Evolutionary conservation across 2,329 filamentous ascomycete genomes (phyloP), one percentile per base, ranked within the genome.

Genomic region (Grosmannia serpens): DNA sequence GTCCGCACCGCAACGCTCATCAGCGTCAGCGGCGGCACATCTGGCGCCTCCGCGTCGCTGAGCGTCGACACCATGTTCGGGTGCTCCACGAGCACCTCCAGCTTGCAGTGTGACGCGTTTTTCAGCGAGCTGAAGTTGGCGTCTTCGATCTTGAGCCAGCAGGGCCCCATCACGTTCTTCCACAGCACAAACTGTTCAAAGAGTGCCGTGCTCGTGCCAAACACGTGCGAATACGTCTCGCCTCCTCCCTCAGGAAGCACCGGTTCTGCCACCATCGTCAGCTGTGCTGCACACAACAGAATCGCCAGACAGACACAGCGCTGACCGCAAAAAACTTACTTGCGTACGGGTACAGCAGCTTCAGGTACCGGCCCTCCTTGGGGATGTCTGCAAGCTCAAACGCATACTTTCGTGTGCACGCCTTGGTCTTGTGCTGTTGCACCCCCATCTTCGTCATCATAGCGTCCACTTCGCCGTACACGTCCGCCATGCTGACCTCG

Each of bases 161-260:
- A 97, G 33, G 94, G 94, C 1, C 94, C 94, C 92, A 96, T 99
- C 65, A 99, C 89, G 68, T 96, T 95, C 75, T 96, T 97, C 88
- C 91, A 96, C 6, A 99, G 79, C 24, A 99, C 94, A 68, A 99
- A 99, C 66, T 99, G 94, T 72, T 99, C 94, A 66, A 99, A 99
- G 0, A 99, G 78, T 1, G 89, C 85, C 0, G 94, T 99, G 70
- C 94, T 96, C 59, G 88, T 87, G 31, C 95, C 94, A 65, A 99
- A 99, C 27, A 96, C 86, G 64, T 89, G 89, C 1, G 92, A 96
- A 69, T 92, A 99, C 0, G 94, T 97, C 70, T 95, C 85, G 31
- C 94, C 94, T 47, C 82, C 74, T 61, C 87, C 86, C 57, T 82
- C 76, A n/a, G 89, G 80, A 41, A 99, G 71, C 22, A 80, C 77